Base-by-base conservation (phyloP, 1,284 basidiomycete genomes). In the Marasmius tenuissimus region DNA sequence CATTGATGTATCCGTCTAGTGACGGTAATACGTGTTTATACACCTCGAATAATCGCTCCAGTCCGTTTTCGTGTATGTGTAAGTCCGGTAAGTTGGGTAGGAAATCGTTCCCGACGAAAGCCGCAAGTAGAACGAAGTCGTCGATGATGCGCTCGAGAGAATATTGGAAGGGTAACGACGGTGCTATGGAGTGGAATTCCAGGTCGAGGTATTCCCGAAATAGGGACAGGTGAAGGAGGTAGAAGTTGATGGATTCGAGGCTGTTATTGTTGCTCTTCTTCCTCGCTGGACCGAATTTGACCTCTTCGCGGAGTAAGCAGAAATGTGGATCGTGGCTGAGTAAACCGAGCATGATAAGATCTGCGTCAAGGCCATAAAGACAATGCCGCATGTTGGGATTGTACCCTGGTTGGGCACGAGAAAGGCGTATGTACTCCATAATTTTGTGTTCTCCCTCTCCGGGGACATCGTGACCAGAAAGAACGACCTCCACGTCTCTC, bases 371-470 rank as follows among this genome's bases (percentile, higher is more conserved):
- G 50, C 97, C 97, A 76, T 99, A 99, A 61, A 99, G 80, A 77
- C 97, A 99, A 77, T 99, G 97, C 66, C 97, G 89, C 58, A 94
- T 82, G 72, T 97, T 96, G 20, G 94, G 92, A 74, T 96, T 88
- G 79, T 99, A 97, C 72, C 93, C 92, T 9, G 93, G 93, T 75
- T 99, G 97, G 33, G 97, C 96, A 70, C 97, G 94, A 61, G 89
- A 89, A 64, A 95, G 80, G 57, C 97, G 91, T 71, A 99, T 98
- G 76, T 97, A 99, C 75, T 99, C 97, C 92, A 99, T 98, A 70
- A 99, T 97, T 83, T 99, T 99, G 85, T 99, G 97, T 75, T 99
- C 97, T 65, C 97, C 97, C 75, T 99, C 97, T 66, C 97, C 97
- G 0, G 97, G 97, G 4, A 97, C 94, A 69, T 99, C 96, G 74